phyloP scores from a whole-genome alignment of 495 filamentous ascomycete genomes.

The Podospora conica region DNA sequence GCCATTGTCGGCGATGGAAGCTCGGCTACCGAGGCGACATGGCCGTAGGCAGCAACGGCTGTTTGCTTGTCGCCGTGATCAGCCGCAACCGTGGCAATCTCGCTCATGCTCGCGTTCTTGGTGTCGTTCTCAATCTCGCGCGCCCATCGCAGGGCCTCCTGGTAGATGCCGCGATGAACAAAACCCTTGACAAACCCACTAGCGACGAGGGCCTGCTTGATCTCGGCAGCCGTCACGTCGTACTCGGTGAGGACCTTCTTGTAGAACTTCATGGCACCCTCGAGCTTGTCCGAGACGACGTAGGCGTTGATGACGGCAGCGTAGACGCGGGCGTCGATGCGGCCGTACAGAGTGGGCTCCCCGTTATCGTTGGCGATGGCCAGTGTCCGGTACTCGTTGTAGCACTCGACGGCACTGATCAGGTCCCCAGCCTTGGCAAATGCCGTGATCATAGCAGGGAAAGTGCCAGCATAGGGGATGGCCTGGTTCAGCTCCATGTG shows the following conservation, averaged over 20 bases:
- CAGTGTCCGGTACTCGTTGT: conserved; percentile 83
- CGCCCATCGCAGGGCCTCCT: conserved; percentile 60
- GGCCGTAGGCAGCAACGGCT: conserved; percentile 61
- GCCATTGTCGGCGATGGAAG: conserved; percentile 67
- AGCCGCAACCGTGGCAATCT: conserved; percentile 56
- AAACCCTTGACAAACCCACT: conserved; percentile 70
- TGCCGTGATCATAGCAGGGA: conserved; percentile 85
- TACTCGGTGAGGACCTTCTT: conserved; percentile 64
- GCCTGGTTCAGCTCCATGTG: conserved; percentile 79
- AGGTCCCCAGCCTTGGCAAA: conserved; percentile 78
- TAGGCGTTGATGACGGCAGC: conserved; percentile 84
- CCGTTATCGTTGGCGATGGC: conserved; percentile 77
- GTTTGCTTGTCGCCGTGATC: conserved; percentile 67
- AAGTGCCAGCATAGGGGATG: conserved; percentile 69
- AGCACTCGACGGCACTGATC: conserved; percentile 85
- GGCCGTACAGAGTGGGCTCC: conserved; percentile 59
- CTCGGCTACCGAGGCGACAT: conserved; percentile 45
- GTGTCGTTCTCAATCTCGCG: conserved; percentile 41
- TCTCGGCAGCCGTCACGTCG: conserved; percentile 42
- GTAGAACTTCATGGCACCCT: conserved; percentile 76
- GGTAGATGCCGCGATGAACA: conserved; percentile 55
- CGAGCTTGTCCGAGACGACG: conserved; percentile 65
- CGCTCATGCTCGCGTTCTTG: conserved; percentile 33
- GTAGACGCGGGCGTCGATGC: conserved; percentile 79
- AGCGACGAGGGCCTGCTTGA: conserved; percentile 64